phyloP scores from a whole-genome alignment of 257 asterid species.

The Euphrasia confusa region DNA sequence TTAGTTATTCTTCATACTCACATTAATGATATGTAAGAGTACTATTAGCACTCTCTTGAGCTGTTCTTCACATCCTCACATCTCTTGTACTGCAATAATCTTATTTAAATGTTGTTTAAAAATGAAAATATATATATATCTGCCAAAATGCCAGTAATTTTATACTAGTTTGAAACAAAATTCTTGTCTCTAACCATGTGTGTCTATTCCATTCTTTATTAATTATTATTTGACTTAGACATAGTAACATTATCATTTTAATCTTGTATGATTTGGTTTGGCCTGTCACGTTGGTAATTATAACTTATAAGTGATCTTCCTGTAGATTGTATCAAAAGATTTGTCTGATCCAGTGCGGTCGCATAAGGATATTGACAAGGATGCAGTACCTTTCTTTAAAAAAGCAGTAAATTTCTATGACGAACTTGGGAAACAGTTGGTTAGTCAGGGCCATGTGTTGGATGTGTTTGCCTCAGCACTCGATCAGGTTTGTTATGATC shows the following conservation, averaged over 20 bases:
- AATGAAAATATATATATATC: neutral
- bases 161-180: neutral
- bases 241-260: neutral
- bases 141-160: neutral
- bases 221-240: neutral
- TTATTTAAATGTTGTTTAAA: neutral
- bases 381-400: constrained; percentile 81
- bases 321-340: constrained; percentile 91
- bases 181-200: neutral
- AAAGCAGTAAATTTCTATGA: constrained; percentile 82
- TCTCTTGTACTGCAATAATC: neutral
- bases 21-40: too few species aligned
- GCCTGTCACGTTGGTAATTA: constrained; percentile 8
- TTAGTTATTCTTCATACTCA: too few species aligned
- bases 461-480: constrained; percentile 97
- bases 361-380: constrained; percentile 97
- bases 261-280: constrained; percentile 17
- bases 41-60: constrained; percentile 8
- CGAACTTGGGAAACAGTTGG: constrained; percentile 85
- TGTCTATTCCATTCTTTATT: neutral
- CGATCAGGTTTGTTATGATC: constrained; percentile 68
- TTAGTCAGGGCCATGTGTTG: constrained; percentile 85
- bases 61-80: neutral
- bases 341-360: constrained; percentile 96
- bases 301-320: constrained; percentile 16